Conservation (phyloP, 345 rosid species). For the Conringia planisiliqua region DNA sequence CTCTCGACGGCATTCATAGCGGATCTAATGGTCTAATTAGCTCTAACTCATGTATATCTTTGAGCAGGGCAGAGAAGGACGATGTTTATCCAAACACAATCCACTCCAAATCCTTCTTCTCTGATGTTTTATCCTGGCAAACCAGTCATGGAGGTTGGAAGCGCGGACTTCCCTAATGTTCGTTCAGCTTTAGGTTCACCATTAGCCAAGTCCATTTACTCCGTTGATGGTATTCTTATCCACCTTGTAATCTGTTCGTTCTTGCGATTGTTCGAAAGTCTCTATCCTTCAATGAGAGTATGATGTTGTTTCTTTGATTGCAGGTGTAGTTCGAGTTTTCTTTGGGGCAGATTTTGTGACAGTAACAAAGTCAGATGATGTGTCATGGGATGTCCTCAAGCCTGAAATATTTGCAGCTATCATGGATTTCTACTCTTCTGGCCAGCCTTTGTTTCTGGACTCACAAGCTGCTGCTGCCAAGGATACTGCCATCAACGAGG, state of each 20-base stretch:
- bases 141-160: slow-evolving; percentile 88
- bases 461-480: slow-evolving; percentile 62
- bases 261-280: neutral
- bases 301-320: slow-evolving; percentile 6
- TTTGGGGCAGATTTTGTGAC: slow-evolving; percentile 89
- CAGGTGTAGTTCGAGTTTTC: slow-evolving; percentile 82
- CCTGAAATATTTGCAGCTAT: slow-evolving; percentile 92
- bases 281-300: neutral
- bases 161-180: slow-evolving; percentile 81
- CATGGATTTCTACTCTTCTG: slow-evolving; percentile 95
- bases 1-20: neutral
- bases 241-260: neutral
- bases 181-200: slow-evolving; percentile 74
- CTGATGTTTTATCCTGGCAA: slow-evolving; percentile 93
- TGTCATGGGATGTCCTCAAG: slow-evolving; percentile 83
- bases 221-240: slow-evolving; percentile 57
- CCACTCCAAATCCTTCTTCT: slow-evolving; percentile 89
- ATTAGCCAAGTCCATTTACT: slow-evolving; percentile 67
- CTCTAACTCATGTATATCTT: neutral
- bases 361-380: slow-evolving; percentile 83
- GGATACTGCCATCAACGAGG: slow-evolving; percentile 90
- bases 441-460: slow-evolving; percentile 81
- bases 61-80: slow-evolving; percentile 78
- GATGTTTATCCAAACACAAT: slow-evolving; percentile 87
- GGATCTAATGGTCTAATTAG: neutral